Conservation (phyloP, 805 yeast species). For the Spencermartinsiella europaea region DNA sequence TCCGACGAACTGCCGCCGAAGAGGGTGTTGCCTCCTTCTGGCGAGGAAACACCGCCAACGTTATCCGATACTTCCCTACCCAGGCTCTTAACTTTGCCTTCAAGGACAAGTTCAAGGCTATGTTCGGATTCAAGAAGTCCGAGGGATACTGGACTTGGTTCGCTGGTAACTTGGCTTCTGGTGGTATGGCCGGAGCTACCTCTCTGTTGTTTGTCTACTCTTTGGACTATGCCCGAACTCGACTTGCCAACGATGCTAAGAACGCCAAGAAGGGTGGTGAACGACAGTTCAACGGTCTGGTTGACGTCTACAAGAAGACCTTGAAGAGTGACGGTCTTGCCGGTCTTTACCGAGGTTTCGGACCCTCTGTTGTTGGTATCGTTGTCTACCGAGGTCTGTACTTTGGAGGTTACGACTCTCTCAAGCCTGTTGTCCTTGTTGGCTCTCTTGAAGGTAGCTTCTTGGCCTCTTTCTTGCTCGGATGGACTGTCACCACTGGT, state of each 20-base stretch:
- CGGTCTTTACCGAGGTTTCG: constrained; percentile 99
- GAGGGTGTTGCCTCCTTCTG: constrained; percentile 94
- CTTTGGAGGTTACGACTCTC: constrained; percentile 96
- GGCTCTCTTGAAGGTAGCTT: constrained; percentile 93
- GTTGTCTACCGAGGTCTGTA: constrained; percentile 98
- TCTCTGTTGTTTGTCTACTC: constrained; percentile 92
- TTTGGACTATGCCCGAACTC: constrained; percentile 96
- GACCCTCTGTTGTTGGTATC: constrained; percentile 96
- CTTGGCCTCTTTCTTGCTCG: constrained; percentile 92
- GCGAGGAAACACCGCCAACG: constrained; percentile 99
- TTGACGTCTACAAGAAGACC: constrained; percentile 95
- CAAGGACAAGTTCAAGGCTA: constrained; percentile 93
- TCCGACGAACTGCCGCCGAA: constrained; percentile 88
- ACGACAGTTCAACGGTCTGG: constrained; percentile 95
- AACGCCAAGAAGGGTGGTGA: constrained; percentile 75
- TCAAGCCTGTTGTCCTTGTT: constrained; percentile 89
- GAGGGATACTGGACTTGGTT: constrained; percentile 92
- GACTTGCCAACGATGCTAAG: constrained; percentile 98
- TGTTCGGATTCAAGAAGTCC: constrained; percentile 96
- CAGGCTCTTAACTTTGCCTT: constrained; percentile 98
- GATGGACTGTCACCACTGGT: constrained; percentile 98
- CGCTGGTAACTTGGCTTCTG: constrained; percentile 97
- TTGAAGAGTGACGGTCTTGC: constrained; percentile 94
- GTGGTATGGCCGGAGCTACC: constrained; percentile 98
- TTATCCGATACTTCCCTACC: constrained; percentile 98